Evolutionary conservation across 495 filamentous ascomycete genomes (phyloP), one percentile per base, ranked within the genome.

Genomic region (Aspergillus bridgeri): DNA sequence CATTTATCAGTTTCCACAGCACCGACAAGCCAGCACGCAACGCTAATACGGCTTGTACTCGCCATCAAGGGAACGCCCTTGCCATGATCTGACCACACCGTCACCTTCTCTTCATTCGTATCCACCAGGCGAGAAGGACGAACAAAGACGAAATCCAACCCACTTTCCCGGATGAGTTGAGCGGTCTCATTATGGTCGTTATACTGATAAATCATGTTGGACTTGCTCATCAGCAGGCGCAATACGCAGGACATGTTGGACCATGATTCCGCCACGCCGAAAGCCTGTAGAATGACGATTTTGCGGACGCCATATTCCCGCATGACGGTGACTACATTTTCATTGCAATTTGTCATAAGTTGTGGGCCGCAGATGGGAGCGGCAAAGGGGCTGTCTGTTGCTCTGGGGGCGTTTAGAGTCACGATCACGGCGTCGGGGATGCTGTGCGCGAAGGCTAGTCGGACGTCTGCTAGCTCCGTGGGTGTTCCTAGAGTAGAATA

Each of bases 241-340:
- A 70, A 51, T 48, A 73, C 24, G 53, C 67, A 80, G 45, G 67
- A 65, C 65, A 80, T 72, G 51, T 72, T 75, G 18, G 53, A 58
- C 77, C 77, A 80, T 33, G 77, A 80, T 29, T 72, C 70, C 42
- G 75, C 77, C 38, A 75, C 75, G 25, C 75, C 75, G 60, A 74
- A 72, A 15, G 77, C 75, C 49, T 76, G 75, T 62, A 77, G 66
- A 19, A 80, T 65, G 27, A 80, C 71, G n/a, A 74, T 53, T 45
- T 74, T 75, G 59, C 51, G 51, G 18, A 75, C 63, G 13, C 70
- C 68, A 38, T 66, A 70, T 46, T 77, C 60, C 56, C 74, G 67
- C 65, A 80, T 68, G 45, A 65, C 74, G 24, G 67, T 65, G 27
- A 70, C 69, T 19, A 74, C 59, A 59, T 77, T 77, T 51, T 70